Conservation (phyloP, 2,329 filamentous ascomycete species). For the Aureobasidium leucospermi region DNA sequence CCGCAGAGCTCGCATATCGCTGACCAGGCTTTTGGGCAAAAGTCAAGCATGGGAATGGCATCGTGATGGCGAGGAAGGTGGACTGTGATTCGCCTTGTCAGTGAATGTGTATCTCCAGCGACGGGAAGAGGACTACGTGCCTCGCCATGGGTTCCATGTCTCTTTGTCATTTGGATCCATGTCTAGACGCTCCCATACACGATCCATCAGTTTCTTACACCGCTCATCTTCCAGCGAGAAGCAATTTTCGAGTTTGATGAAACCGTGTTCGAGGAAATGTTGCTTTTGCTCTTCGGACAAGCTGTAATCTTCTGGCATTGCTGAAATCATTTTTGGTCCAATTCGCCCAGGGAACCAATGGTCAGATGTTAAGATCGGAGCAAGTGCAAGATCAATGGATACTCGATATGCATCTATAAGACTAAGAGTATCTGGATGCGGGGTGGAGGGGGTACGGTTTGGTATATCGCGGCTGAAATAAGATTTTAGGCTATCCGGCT, state of each 20-base stretch:
- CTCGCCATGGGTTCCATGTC: conserved; percentile 57
- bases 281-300: conserved; percentile 42
- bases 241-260: conserved; percentile 46
- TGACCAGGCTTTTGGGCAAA: conserved; percentile 59
- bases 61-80: conserved; percentile 19
- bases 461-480: background rate
- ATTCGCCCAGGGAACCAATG: too few relatives aligned
- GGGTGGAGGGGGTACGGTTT: background rate
- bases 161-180: conserved; percentile 56
- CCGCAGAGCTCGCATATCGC: conserved; percentile 61
- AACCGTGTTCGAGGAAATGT: conserved; percentile 50
- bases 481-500: conserved; percentile 7
- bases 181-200: conserved; percentile 57
- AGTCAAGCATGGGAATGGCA: conserved; percentile 24
- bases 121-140: conserved; percentile 23
- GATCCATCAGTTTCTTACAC: conserved; percentile 14
- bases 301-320: conserved; percentile 13
- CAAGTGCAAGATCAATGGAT: background rate
- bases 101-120: conserved; percentile 25
- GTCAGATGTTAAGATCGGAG: background rate
- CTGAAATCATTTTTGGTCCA: background rate
- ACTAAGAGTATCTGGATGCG: background rate
- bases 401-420: background rate
- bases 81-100: conserved; percentile 53
- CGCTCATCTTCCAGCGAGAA: conserved; percentile 43